Evolutionary conservation across 1,139 yeast genomes (phyloP).

Genomic region (Suhomyces bokatorum): DNA sequence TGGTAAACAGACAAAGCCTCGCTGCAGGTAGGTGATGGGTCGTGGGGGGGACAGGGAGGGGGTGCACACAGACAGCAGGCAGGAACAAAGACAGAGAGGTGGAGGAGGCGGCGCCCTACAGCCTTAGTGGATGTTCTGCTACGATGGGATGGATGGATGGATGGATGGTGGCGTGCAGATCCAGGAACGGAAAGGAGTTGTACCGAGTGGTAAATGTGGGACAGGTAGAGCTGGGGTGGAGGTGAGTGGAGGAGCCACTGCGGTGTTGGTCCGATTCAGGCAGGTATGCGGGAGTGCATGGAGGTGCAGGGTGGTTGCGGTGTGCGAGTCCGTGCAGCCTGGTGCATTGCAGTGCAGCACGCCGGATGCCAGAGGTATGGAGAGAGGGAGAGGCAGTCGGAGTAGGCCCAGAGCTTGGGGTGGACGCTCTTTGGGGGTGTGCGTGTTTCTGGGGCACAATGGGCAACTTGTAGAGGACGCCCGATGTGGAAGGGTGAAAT

Average conservation of each 20-base stretch:
- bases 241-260: too few relatives aligned
- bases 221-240: too few relatives aligned
- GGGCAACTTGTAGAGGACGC: not conserved
- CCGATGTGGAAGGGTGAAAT: not conserved
- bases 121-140: not conserved
- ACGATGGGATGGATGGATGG: not conserved
- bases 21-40: slow-evolving; percentile 3
- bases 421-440: not conserved
- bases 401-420: too few relatives aligned
- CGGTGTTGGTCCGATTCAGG: not conserved
- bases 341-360: not conserved
- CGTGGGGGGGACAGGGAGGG: slow-evolving; percentile 1
- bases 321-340: not conserved
- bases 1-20: slow-evolving; percentile 9
- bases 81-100: not conserved
- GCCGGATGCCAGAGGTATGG: not conserved
- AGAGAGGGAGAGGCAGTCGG: too few relatives aligned
- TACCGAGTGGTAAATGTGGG: too few relatives aligned
- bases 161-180: not conserved
- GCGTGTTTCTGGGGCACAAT: not conserved
- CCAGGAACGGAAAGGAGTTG: too few relatives aligned
- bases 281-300: slow-evolving; percentile 1
- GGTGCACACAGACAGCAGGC: not conserved
- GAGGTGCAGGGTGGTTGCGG: not conserved
- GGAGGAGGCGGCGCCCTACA: not conserved